Evolutionary conservation across 225 moss, liverwort and hornwort species (phyloP).

Genomic region (Marchantia paleacea): DNA sequence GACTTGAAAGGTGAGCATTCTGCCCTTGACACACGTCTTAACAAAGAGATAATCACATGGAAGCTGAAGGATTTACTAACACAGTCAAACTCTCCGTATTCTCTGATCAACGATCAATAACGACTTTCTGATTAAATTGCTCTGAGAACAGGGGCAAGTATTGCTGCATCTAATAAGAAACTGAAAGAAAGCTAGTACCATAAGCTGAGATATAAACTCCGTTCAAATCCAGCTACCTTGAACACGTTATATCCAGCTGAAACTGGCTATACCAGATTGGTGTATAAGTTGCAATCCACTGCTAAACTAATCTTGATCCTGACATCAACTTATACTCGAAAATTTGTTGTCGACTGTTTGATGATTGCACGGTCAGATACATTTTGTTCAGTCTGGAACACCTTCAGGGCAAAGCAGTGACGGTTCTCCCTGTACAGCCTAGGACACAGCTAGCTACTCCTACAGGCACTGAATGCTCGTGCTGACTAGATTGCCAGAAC

Average conservation of each 20-base stretch:
- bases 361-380: not conserved
- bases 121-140: not conserved
- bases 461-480: not conserved
- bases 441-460: not conserved
- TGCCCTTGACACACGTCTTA: not conserved
- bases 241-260: not conserved
- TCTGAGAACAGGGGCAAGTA: not conserved
- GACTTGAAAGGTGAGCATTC: too few species aligned
- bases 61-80: not conserved
- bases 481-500: not conserved
- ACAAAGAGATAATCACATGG: not conserved
- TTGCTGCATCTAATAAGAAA: not conserved
- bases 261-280: not conserved
- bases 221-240: not conserved
- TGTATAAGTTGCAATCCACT: not conserved
- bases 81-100: not conserved
- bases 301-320: not conserved
- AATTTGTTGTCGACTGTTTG: not conserved
- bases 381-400: not conserved
- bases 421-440: slow-evolving; percentile 1
- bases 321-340: slow-evolving; percentile 1
- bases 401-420: not conserved
- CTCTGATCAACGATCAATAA: not conserved
- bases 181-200: not conserved
- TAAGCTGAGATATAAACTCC: not conserved